phyloP scores from a whole-genome alignment of 2,329 filamentous ascomycete species.

The Elsinoe arachidis region DNA sequence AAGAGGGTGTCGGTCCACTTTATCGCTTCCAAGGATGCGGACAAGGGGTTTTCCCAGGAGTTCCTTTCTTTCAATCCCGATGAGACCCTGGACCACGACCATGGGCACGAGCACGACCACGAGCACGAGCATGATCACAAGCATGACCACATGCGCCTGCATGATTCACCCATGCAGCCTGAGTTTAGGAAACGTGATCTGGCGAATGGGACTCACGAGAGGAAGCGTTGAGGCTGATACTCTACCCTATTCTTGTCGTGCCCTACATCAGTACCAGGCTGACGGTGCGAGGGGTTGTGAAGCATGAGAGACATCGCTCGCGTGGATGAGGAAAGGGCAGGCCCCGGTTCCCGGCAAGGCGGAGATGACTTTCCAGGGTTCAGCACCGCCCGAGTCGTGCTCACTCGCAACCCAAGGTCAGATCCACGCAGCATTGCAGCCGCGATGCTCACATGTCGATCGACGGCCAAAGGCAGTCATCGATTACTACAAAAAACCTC shows the following conservation, averaged over 20 bases:
- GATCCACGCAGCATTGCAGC: not conserved
- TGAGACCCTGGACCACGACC: slow-evolving; percentile 21
- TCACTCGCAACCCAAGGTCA: not conserved
- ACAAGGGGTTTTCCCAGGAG: slow-evolving; percentile 62
- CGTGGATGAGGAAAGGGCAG: not conserved
- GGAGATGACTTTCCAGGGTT: not conserved
- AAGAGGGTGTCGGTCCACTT: slow-evolving; percentile 79
- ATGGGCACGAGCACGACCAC: slow-evolving; percentile 21
- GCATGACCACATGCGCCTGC: not conserved
- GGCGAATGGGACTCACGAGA: not conserved
- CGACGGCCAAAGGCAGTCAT: not conserved
- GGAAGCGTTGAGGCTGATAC: not conserved
- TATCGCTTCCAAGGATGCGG: slow-evolving; percentile 55
- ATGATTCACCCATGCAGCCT: slow-evolving; percentile 7
- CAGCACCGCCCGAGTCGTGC: not conserved
- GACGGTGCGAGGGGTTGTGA: no score
- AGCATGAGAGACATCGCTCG: no score
- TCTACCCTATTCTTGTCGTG: not conserved
- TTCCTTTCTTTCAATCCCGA: slow-evolving; percentile 29
- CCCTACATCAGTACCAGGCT: not conserved
- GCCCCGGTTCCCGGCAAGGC: not conserved
- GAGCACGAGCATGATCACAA: slow-evolving; percentile 16
- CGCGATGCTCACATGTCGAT: not conserved
- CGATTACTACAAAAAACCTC: no score
- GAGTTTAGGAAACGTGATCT: slow-evolving; percentile 10